A percentile compares a stretch with the other conserved stretches of the same genome.
Conservation (phyloP, 805 yeast genomes). For the Lipomyces yamadae region DNA sequence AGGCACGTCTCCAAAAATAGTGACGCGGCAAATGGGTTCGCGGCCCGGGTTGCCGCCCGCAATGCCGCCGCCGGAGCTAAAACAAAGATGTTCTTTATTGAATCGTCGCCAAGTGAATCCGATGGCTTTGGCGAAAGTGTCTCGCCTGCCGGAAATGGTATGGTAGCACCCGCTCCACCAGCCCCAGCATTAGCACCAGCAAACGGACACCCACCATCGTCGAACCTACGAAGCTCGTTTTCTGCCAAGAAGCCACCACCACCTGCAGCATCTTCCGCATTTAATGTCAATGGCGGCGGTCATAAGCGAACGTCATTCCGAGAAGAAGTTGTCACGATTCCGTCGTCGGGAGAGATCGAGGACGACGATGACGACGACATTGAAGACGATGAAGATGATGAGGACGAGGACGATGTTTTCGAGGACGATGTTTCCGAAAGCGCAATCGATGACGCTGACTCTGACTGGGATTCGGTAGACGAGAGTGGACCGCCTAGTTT, state of each 20-base stretch:
- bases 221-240: slow-evolving; percentile 22
- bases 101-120: slow-evolving; percentile 47
- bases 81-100: slow-evolving; percentile 49
- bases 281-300: background rate
- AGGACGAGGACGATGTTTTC: slow-evolving; percentile 32
- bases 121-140: slow-evolving; percentile 42
- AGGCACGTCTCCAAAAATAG: background rate
- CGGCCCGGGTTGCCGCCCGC: background rate
- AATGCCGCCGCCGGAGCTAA: background rate
- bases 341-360: slow-evolving; percentile 11
- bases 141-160: slow-evolving; percentile 28
- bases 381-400: slow-evolving; percentile 30
- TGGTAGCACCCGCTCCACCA: background rate
- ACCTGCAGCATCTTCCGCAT: background rate
- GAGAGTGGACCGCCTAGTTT: slow-evolving; percentile 42
- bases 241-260: slow-evolving; percentile 12
- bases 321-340: slow-evolving; percentile 32
- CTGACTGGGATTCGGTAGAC: slow-evolving; percentile 49
- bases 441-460: slow-evolving; percentile 44
- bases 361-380: slow-evolving; percentile 26
- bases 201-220: background rate
- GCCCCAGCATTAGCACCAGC: too few relatives aligned
- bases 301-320: slow-evolving; percentile 34
- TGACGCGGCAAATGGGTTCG: slow-evolving; percentile 3
- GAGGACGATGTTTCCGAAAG: slow-evolving; percentile 19